Percentiles rank a stretch among this genome's conserved stretches.
phyloP scores from a whole-genome alignment of 2,329 filamentous ascomycete genomes.

The Chlorencoelia australis region DNA sequence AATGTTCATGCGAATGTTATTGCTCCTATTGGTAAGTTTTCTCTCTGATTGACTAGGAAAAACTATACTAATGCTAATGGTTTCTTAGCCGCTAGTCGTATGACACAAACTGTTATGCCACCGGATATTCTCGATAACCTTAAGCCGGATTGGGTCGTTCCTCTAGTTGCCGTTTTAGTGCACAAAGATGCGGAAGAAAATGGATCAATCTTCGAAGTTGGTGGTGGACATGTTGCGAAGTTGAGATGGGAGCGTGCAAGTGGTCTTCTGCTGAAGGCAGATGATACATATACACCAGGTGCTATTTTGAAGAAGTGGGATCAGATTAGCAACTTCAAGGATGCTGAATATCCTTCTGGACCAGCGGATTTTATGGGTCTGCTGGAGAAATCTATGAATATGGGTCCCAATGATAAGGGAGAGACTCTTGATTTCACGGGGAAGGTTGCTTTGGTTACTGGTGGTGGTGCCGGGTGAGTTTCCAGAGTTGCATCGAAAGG shows the following conservation, averaged over 20 bases:
- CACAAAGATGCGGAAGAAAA: conserved; percentile 78
- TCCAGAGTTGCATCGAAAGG: neutral
- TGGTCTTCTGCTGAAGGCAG: conserved; percentile 81
- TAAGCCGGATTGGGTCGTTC: conserved; percentile 91
- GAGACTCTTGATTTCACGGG: conserved; percentile 73
- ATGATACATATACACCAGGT: conserved; percentile 77
- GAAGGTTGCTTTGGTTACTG: conserved; percentile 79
- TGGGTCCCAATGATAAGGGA: conserved; percentile 60
- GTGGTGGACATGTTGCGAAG: conserved; percentile 87
- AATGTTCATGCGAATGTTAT: conserved; percentile 95
- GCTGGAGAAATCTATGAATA: conserved; percentile 72
- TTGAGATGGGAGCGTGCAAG: conserved; percentile 88
- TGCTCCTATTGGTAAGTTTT: conserved; percentile 56
- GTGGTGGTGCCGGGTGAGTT: conserved; percentile 66
- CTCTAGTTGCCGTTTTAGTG: conserved; percentile 77
- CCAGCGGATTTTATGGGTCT: conserved; percentile 81
- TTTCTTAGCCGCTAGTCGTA: conserved; percentile 70
- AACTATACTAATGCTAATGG: conserved; percentile 12
- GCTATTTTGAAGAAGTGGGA: conserved; percentile 86
- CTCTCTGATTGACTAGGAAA: neutral
- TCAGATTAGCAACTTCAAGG: conserved; percentile 75
- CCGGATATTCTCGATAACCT: conserved; percentile 70
- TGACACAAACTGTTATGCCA: conserved; percentile 93
- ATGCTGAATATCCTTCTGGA: conserved; percentile 72
- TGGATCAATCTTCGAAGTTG: conserved; percentile 86